phyloP scores from a whole-genome alignment of 345 rosid genomes.

The Reutealis trisperma region DNA sequence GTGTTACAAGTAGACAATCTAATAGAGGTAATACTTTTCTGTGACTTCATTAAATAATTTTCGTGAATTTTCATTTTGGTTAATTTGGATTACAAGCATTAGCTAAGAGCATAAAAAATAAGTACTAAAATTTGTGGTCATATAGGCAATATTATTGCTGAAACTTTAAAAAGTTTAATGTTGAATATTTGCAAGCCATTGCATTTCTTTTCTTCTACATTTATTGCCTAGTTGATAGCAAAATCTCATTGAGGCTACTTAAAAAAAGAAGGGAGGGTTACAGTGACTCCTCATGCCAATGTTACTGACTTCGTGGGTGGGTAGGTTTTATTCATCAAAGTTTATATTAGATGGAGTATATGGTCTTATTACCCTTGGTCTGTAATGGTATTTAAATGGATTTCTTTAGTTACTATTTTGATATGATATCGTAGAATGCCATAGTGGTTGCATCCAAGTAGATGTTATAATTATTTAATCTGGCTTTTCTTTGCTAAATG shows the following conservation, averaged over 20 bases:
- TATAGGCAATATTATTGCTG: neutral
- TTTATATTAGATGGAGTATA: neutral
- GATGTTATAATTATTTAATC: neutral
- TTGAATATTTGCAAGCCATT: neutral
- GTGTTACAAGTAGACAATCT: slow-evolving; percentile 69
- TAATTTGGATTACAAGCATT: neutral
- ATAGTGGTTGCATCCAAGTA: neutral
- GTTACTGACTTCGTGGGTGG: neutral
- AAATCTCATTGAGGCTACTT: neutral
- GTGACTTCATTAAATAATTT: slow-evolving; percentile 2
- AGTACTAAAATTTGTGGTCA: too few relatives aligned
- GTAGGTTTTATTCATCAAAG: neutral
- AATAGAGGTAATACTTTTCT: slow-evolving; percentile 66
- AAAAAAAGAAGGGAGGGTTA: slow-evolving; percentile 5
- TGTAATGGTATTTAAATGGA: neutral
- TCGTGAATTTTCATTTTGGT: neutral
- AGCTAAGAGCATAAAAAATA: neutral
- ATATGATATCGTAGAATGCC: neutral
- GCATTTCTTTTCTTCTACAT: neutral
- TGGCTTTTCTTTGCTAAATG: neutral
- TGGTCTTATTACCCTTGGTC: neutral
- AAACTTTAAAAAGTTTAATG: neutral
- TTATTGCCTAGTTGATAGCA: neutral
- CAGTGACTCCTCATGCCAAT: neutral
- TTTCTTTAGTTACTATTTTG: neutral